Evolutionary conservation across 2,329 filamentous ascomycete species (phyloP).

Genomic region (Apiospora sp.): DNA sequence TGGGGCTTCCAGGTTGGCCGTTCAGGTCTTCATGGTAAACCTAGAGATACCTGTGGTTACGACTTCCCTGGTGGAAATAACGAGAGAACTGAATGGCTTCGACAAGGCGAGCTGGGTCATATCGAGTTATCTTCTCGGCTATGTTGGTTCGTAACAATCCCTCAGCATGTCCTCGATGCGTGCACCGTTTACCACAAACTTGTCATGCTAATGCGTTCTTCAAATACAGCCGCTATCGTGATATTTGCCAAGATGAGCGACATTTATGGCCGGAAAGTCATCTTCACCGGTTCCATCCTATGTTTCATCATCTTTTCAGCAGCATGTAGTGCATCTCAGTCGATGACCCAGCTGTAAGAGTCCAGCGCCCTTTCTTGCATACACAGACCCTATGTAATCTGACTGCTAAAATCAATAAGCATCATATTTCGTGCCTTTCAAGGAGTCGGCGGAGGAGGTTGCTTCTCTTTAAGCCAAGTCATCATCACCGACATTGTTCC

Average conservation of each 20-base stretch:
- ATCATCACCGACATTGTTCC: constrained; percentile 35
- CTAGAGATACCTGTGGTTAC: not conserved
- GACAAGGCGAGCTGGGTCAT: not conserved
- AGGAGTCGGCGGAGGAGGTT: constrained; percentile 37
- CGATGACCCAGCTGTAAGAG: not conserved
- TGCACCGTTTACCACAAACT: no score
- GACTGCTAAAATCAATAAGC: not conserved
- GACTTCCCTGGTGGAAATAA: not conserved
- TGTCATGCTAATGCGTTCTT: no score
- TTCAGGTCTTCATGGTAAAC: not conserved
- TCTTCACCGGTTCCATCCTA: not conserved
- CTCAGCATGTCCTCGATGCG: no score
- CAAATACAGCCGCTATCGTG: not conserved
- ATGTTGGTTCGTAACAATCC: not conserved
- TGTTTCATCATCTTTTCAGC: constrained; percentile 24
- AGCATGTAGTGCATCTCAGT: constrained; percentile 22
- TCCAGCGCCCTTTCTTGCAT: not conserved
- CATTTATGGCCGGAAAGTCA: constrained; percentile 3
- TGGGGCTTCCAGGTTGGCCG: not conserved
- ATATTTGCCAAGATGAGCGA: constrained; percentile 26
- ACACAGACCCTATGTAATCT: not conserved
- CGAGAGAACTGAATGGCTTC: not conserved
- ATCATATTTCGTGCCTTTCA: constrained; percentile 41
- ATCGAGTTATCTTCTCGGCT: not conserved
- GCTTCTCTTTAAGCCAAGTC: constrained; percentile 31